Base-by-base conservation (phyloP, 2,329 filamentous ascomycete species). In the Byssochlamys sp. region DNA sequence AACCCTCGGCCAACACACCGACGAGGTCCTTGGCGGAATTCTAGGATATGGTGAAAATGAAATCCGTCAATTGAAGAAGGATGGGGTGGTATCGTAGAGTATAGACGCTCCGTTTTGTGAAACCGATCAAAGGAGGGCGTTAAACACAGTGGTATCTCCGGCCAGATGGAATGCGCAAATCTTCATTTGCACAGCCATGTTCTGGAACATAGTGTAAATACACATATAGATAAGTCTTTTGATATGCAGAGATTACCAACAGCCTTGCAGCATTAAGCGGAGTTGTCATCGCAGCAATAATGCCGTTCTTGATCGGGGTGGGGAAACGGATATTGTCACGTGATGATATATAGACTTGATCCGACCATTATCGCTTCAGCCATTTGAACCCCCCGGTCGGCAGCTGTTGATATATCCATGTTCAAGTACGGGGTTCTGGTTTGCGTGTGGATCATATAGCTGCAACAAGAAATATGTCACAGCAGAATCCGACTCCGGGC, bases 1-100 rank as follows among this genome's bases (percentile, higher is more conserved):
- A 1, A 88, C 87, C 6, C 75, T 99, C 33, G 94, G 91, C 0
- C 84, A 96, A 74, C 90, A 96, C 72, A 96, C 91, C 0, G 80
- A 90, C 63, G 88, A 94, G 71, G 80, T 96, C 4, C 72, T 96
- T 58, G 69, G 72, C 24, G 80, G 82, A 26, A 69, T 90, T 25
- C 73, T 94, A 19, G 84, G 85, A 0, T 76, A 89, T 63, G 78
- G 74, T 14, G 73, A 78, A 52, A 73, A 72, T 0, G 80, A 87
- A 54, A 87, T 96, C 56, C 70, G 78, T 48, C 74, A 71, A 9
- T 71, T 95, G 62, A 88, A 80, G 66, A 75, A 78, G 31, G 81
- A 84, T 54, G 90, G 90, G 0, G 84, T 90, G 1, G 77, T 95
- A 33, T 78, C 79, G 59, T 84, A 73, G 59, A 58, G 25, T 48